phyloP scores from a whole-genome alignment of 345 rosid species.

The Populus euphratica region DNA sequence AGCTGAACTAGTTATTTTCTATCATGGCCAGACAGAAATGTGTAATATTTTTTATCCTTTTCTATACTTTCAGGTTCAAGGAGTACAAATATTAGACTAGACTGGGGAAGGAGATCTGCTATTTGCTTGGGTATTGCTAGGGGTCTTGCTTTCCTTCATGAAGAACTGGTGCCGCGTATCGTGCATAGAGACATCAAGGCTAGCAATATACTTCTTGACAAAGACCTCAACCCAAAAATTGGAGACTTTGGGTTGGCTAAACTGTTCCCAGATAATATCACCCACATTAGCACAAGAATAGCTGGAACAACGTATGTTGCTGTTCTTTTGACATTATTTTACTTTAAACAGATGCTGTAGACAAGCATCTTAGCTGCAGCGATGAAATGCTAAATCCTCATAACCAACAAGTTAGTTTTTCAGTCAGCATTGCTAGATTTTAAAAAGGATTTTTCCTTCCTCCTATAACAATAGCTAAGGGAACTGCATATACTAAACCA shows the following conservation, averaged over 20 bases:
- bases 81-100: conserved; percentile 41
- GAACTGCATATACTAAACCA: background rate
- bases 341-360: background rate
- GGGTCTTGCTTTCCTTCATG: conserved; percentile 85
- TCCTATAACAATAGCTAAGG: background rate
- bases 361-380: background rate
- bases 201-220: conserved; percentile 85
- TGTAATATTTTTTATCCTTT: background rate
- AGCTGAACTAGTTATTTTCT: background rate
- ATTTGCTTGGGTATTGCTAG: conserved; percentile 80
- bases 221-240: conserved; percentile 72
- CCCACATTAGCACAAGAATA: conserved; percentile 89
- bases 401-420: background rate
- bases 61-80: conserved; percentile 40
- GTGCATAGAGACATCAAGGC: conserved; percentile 98
- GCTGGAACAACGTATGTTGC: conserved; percentile 87
- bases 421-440: background rate
- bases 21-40: background rate
- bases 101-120: conserved; percentile 73
- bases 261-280: conserved; percentile 87
- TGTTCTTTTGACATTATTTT: background rate
- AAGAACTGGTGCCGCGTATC: conserved; percentile 71
- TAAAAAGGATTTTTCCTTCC: background rate
- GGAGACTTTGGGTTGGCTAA: conserved; percentile 98
- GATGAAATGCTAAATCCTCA: background rate